phyloP scores from a whole-genome alignment of 257 asterid species.

The Gynochthodes officinalis region DNA sequence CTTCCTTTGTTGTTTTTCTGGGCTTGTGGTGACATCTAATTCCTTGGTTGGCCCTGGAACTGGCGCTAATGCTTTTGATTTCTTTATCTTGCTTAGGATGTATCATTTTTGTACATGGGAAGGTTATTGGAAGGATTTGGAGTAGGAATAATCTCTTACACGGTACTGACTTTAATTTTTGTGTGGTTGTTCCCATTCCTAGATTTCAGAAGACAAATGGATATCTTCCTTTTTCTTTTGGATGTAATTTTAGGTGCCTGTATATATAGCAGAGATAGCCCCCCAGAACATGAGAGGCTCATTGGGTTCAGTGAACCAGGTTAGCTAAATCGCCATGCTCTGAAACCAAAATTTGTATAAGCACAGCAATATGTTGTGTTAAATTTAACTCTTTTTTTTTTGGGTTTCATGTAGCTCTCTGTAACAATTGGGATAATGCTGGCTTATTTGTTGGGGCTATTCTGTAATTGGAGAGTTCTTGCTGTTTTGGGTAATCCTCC shows the following conservation, averaged over 20 bases:
- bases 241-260: conserved; percentile 63
- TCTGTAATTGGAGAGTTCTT: conserved; percentile 77
- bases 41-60: conserved; percentile 3
- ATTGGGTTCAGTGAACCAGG: conserved; percentile 93
- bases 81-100: conserved; percentile 42
- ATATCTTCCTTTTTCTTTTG: conserved; percentile 4
- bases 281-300: conserved; percentile 84
- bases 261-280: conserved; percentile 92
- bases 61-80: background rate
- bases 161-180: conserved; percentile 35
- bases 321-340: conserved; percentile 15
- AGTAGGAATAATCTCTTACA: conserved; percentile 87
- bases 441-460: conserved; percentile 74
- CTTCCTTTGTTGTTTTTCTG: background rate
- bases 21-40: background rate
- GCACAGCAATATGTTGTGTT: background rate
- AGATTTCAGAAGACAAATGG: conserved; percentile 3
- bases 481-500: conserved; percentile 76
- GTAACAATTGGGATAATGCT: conserved; percentile 90
- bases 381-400: background rate
- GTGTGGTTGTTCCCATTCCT: background rate
- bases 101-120: conserved; percentile 92
- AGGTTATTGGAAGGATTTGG: conserved; percentile 96
- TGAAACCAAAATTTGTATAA: background rate
- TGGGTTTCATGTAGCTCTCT: conserved; percentile 57